phyloP scores from a whole-genome alignment of 208 protist species.

The Trypanosoma boissoni region DNA sequence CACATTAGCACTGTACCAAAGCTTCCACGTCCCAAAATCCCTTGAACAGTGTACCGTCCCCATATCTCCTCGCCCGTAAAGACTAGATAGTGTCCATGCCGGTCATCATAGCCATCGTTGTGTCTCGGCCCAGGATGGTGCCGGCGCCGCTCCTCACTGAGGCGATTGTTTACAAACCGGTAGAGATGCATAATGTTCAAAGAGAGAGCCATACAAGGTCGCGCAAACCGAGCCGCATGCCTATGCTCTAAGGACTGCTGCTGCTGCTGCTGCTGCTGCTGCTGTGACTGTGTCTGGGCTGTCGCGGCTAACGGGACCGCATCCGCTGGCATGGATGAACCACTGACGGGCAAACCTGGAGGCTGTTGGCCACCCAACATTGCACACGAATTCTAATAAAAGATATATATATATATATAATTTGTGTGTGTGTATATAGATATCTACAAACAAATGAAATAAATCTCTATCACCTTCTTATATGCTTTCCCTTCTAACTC shows the following conservation, averaged over 20 bases:
- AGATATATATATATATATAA: too few species aligned
- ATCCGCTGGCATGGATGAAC: too few species aligned
- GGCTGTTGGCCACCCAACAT: too few species aligned
- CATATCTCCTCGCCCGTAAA: constrained; percentile 70
- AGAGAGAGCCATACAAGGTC: constrained; percentile 23
- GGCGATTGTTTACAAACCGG: constrained; percentile 18
- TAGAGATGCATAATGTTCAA: constrained; percentile 22
- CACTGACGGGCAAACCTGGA: too few species aligned
- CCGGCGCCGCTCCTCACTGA: constrained; percentile 22
- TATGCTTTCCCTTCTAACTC: too few species aligned
- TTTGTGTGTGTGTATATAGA: too few species aligned
- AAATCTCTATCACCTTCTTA: too few species aligned
- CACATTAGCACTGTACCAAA: constrained; percentile 87
- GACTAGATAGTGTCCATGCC: constrained; percentile 76
- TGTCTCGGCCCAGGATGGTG: constrained; percentile 14
- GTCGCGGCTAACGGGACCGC: too few species aligned
- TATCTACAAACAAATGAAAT: too few species aligned
- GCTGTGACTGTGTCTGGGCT: neutral
- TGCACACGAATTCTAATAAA: too few species aligned
- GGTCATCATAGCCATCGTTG: constrained; percentile 67
- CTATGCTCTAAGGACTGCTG: constrained; percentile 1
- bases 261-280: constrained; percentile 6
- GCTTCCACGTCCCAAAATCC: constrained; percentile 82
- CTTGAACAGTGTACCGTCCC: constrained; percentile 76
- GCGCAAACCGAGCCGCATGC: neutral